Evolutionary conservation across 257 asterid species (phyloP).

Genomic region (Capsicum baccatum): DNA sequence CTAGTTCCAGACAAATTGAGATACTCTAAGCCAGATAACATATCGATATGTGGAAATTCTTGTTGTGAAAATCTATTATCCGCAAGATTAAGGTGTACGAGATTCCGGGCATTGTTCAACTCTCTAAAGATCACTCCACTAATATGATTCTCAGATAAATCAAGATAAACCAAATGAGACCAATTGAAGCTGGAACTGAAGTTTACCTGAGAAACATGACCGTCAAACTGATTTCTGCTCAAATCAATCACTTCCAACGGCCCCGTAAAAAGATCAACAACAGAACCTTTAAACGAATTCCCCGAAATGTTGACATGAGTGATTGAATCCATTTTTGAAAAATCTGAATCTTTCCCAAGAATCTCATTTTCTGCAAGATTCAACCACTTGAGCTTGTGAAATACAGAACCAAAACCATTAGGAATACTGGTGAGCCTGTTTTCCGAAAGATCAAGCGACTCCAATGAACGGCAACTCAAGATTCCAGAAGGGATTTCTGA

Average conservation of each 20-base stretch:
- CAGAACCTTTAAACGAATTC: conserved; percentile 74
- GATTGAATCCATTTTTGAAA: conserved; percentile 55
- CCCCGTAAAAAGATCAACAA: conserved; percentile 60
- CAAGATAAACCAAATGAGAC: conserved; percentile 71
- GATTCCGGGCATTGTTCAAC: conserved; percentile 54
- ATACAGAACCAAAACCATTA: conserved; percentile 64
- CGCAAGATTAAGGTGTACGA: conserved; percentile 80
- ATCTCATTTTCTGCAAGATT: conserved; percentile 67
- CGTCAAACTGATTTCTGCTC: conserved; percentile 89
- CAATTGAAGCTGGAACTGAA: conserved; percentile 59
- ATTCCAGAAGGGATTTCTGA: conserved; percentile 64
- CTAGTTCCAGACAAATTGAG: conserved; percentile 74
- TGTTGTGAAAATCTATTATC: conserved; percentile 72
- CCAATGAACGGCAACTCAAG: conserved; percentile 60
- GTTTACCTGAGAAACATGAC: conserved; percentile 81
- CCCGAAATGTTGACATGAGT: conserved; percentile 75
- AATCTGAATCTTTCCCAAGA: conserved; percentile 67
- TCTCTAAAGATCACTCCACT: conserved; percentile 70
- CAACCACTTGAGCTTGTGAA: conserved; percentile 62
- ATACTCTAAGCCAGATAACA: conserved; percentile 63
- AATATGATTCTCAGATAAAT: conserved; percentile 76
- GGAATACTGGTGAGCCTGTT: conserved; percentile 67
- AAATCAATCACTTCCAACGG: conserved; percentile 79
- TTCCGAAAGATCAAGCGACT: conserved; percentile 65
- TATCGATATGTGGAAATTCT: conserved; percentile 47